Percentiles rank a stretch among this genome's conserved stretches.
Evolutionary conservation across 352 stramenopile genomes (phyloP).

Genomic region (Globisporangium polare): DNA sequence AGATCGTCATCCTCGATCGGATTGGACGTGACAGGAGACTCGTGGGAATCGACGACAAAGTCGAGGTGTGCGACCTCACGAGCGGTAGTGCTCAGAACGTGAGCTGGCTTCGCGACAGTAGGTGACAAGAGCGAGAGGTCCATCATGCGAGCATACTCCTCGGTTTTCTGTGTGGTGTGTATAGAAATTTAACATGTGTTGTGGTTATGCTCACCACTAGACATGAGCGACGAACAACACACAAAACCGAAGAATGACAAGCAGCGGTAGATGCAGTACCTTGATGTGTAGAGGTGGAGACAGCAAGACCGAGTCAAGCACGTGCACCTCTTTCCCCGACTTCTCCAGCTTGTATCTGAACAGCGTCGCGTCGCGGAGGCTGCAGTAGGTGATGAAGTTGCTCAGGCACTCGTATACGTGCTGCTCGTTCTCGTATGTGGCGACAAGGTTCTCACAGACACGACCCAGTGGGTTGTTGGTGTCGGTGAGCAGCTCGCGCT

Average conservation of each 20-base stretch:
- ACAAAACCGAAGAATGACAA: background rate
- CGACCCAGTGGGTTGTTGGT: slow-evolving; percentile 38
- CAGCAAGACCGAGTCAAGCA: slow-evolving; percentile 57
- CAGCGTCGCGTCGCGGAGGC: slow-evolving; percentile 30
- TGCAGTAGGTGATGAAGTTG: slow-evolving; percentile 58
- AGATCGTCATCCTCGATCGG: slow-evolving; percentile 6
- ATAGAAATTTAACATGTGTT: background rate
- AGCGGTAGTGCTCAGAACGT: background rate
- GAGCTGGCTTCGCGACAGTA: slow-evolving; percentile 2
- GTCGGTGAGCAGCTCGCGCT: slow-evolving; percentile 50
- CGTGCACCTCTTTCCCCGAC: slow-evolving; percentile 48
- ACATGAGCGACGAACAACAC: background rate
- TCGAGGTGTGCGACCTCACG: background rate
- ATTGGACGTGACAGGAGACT: background rate
- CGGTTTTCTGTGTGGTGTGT: slow-evolving; percentile 21
- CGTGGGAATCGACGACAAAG: background rate
- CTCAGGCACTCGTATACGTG: slow-evolving; percentile 64
- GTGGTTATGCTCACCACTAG: background rate
- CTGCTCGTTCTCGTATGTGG: slow-evolving; percentile 71
- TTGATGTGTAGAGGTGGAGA: slow-evolving; percentile 37
- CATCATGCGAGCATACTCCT: slow-evolving; percentile 36
- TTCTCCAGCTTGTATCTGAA: slow-evolving; percentile 57
- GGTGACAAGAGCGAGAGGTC: slow-evolving; percentile 27
- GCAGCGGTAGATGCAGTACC: slow-evolving; percentile 21
- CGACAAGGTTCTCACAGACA: slow-evolving; percentile 58